These are phyloP conservation scores for Penicillium silybi DNA, from an alignment of 495 filamentous ascomycete genomes.

Conservation along the genomic window DNA sequence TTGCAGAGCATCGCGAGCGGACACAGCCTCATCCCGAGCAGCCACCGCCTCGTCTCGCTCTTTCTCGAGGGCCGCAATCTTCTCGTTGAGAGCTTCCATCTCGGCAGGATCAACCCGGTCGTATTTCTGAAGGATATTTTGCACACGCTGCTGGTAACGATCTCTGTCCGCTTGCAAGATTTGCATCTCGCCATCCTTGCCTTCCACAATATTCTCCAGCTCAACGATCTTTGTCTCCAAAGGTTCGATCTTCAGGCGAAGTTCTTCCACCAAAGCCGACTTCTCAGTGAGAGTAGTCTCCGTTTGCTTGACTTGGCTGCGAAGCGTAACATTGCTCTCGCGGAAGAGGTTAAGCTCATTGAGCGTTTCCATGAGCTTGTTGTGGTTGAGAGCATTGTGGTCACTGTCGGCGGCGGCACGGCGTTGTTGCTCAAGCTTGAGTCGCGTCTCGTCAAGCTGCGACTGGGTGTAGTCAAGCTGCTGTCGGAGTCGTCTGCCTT, in stretches of 20 bases:
- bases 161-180: conserved; percentile 84
- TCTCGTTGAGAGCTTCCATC: conserved; percentile 76
- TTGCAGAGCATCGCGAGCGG: conserved; percentile 56
- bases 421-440: conserved; percentile 86
- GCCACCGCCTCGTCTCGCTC: conserved; percentile 61
- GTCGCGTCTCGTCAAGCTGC: conserved; percentile 78
- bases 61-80: conserved; percentile 57
- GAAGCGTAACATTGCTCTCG: conserved; percentile 84
- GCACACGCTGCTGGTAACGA: conserved; percentile 85
- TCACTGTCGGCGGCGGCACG: conserved; percentile 69
- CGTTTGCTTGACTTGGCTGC: conserved; percentile 76
- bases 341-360: conserved; percentile 93
- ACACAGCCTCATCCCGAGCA: conserved; percentile 50
- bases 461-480: conserved; percentile 82
- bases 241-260: conserved; percentile 74
- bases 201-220: conserved; percentile 72
- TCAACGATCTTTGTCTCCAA: conserved; percentile 73
- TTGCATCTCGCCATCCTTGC: conserved; percentile 79
- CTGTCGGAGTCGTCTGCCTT: conserved; percentile 80
- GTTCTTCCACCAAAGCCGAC: conserved; percentile 64
- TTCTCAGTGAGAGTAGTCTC: conserved; percentile 72
- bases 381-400: conserved; percentile 67
- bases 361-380: conserved; percentile 86
- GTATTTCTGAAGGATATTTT: conserved; percentile 93
- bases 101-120: conserved; percentile 92